A percentile compares a stretch with the other conserved stretches of the same genome.
Evolutionary conservation across 805 yeast genomes (phyloP).

Genomic region (Barnettozyma pratensis): DNA sequence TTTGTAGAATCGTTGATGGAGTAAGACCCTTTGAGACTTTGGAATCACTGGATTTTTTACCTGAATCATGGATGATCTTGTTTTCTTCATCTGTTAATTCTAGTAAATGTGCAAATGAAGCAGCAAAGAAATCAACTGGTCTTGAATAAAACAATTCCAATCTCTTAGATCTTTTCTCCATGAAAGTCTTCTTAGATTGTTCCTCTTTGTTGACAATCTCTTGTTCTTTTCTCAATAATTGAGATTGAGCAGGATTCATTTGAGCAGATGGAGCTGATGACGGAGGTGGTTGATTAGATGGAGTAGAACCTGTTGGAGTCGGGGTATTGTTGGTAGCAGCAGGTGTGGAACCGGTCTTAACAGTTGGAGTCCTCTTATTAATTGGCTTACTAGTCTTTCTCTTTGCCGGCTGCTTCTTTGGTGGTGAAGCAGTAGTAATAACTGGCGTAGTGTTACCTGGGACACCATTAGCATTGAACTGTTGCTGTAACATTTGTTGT

Average conservation of each 20-base stretch:
- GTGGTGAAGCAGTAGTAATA: constrained; percentile 1
- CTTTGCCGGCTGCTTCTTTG: constrained; percentile 9
- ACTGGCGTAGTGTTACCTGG: neutral
- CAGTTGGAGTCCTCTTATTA: constrained; percentile 15
- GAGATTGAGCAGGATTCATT: constrained; percentile 3
- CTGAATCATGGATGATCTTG: constrained; percentile 16
- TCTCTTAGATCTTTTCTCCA: constrained; percentile 21
- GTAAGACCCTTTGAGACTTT: constrained; percentile 23
- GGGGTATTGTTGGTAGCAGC: neutral
- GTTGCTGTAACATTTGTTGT: constrained; percentile 2
- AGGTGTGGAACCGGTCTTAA: neutral
- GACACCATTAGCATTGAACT: neutral
- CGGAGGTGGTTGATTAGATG: constrained; percentile 2
- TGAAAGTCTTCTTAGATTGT: constrained; percentile 9
- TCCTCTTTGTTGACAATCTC: constrained; percentile 20
- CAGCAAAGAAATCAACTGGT: constrained; percentile 23
- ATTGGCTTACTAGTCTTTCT: constrained; percentile 10
- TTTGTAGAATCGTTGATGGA: constrained; percentile 26
- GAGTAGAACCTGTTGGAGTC: constrained; percentile 4
- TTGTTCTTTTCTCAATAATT: constrained; percentile 22
- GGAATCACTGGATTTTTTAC: constrained; percentile 14
- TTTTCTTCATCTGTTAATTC: constrained; percentile 24
- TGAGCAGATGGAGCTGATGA: constrained; percentile 1
- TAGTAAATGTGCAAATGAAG: constrained; percentile 22
- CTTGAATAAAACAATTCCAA: constrained; percentile 16